Evolutionary conservation across 768 basidiomycete genomes (phyloP).

Genomic region (Phanerodontia chrysosporium): DNA sequence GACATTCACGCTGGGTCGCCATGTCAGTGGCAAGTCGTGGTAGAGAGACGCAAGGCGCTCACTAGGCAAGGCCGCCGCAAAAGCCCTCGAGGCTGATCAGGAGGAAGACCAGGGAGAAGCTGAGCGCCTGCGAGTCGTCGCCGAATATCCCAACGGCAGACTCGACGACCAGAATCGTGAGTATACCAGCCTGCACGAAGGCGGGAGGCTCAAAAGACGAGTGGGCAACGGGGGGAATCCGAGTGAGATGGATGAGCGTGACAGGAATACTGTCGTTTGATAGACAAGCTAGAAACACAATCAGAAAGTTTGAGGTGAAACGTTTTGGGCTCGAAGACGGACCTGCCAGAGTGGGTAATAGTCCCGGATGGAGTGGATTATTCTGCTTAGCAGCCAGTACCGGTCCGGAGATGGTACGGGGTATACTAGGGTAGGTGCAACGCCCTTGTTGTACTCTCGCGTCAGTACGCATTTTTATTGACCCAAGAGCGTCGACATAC

Average conservation of each 20-base stretch:
- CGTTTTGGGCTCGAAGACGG: constrained; percentile 11
- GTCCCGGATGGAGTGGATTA: constrained; percentile 83
- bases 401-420: constrained; percentile 65
- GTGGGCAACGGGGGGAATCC: constrained; percentile 77
- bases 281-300: constrained; percentile 59
- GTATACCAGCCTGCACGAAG: constrained; percentile 64
- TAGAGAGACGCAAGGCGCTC: constrained; percentile 28
- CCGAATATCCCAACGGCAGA: constrained; percentile 66
- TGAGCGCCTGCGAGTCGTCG: constrained; percentile 36
- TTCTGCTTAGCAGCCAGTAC: constrained; percentile 61
- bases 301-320: neutral
- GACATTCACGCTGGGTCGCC: constrained; percentile 66
- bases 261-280: constrained; percentile 89
- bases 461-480: neutral
- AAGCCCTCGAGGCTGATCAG: constrained; percentile 87
- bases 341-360: constrained; percentile 97
- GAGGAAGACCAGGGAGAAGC: constrained; percentile 62
- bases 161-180: constrained; percentile 59
- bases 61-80: constrained; percentile 93
- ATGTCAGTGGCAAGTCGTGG: constrained; percentile 1
- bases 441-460: constrained; percentile 48
- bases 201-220: constrained; percentile 72
- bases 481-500: constrained; percentile 29
- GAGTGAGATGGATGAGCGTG: constrained; percentile 85
- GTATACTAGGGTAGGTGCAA: constrained; percentile 87